Base-by-base conservation (phyloP, 495 filamentous ascomycete species). In the Sphaerosporella brunnea region DNA sequence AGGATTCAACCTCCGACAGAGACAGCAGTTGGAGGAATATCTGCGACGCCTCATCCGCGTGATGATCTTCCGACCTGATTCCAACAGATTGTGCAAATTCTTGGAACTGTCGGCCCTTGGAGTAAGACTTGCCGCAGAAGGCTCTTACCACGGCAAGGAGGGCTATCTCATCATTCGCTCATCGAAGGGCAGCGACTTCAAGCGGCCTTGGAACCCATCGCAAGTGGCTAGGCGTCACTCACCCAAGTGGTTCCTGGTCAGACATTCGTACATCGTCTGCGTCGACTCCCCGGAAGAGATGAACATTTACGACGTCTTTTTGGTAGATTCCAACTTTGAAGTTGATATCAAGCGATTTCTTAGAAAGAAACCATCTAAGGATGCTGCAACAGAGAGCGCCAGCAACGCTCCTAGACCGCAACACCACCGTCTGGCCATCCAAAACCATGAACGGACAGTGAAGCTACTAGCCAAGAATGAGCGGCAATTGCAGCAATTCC, bases 241-340 rank as follows among this genome's bases (percentile, higher is more conserved):
- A 47, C 84, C 86, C 5, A 93, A 93, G 62, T 99, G 90, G 90
- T 99, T 99, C 62, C 68, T 93, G 26, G 88, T 99, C n/a, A 70
- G 90, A 39, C 87, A 96, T 61, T 93, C 84, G 62, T 99, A 96
- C 55, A 78, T 99, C 47, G 88, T 93, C 47, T 96, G 92, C 53
- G 87, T 96, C 34, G 87, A 99, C 60, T 94, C 87, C 0, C 90
- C 90, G 9, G 88, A 96, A 55, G 88, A 87, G 53, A 93, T 95
- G 87, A 92, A 93, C 59, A 93, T 96, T 34, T 96, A 95, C 59
- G 90, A 99, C 66, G 90, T 96, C 52, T 94, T 96, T 60, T 71
- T 99, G 7, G 81, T 94, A 18, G 90, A 99, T 56, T 67, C 82
- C 0, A 73, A 77, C 49, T 99, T 95, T 63, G 69, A 73, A 28